Percentiles rank a stretch among this genome's conserved stretches.
phyloP scores from a whole-genome alignment of 306 rosid species.

The Dicorynia guianensis region DNA sequence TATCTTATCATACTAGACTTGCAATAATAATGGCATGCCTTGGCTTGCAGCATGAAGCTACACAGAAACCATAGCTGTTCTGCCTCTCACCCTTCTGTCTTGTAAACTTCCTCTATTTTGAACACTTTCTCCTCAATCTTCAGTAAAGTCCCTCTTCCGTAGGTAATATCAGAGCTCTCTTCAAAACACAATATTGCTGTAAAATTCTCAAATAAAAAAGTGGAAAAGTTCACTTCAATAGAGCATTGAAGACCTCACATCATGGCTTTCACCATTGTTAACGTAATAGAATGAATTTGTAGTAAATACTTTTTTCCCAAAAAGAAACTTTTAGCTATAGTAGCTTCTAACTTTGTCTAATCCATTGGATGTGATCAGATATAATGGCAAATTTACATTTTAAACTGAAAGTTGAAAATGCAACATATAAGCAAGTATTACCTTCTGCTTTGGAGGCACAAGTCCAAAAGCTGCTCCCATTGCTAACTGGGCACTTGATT shows the following conservation, averaged over 20 bases:
- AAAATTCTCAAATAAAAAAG: no score
- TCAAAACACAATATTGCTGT: no score
- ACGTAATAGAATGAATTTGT: not conserved
- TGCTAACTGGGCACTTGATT: constrained; percentile 93
- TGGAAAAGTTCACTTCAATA: no score
- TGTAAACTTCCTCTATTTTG: no score
- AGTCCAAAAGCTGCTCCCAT: constrained; percentile 95
- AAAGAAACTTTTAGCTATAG: not conserved
- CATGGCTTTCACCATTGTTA: not conserved
- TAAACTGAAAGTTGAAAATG: not conserved
- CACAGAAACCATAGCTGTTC: no score
- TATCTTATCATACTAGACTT: no score
- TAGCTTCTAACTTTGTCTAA: not conserved
- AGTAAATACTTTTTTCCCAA: not conserved
- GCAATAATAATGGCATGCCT: no score
- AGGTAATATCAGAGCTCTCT: no score
- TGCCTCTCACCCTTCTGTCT: no score
- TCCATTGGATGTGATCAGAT: not conserved
- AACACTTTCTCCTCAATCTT: no score
- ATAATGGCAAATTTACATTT: constrained; percentile 14
- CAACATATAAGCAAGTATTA: constrained; percentile 30
- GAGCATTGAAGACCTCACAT: not conserved
- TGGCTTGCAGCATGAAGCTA: no score
- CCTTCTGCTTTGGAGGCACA: constrained; percentile 74
- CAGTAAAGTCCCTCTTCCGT: no score